Percentiles rank a stretch among this genome's conserved stretches.
Evolutionary conservation across 2,329 filamentous ascomycete genomes (phyloP).

Genomic region (Alternaria sp.): DNA sequence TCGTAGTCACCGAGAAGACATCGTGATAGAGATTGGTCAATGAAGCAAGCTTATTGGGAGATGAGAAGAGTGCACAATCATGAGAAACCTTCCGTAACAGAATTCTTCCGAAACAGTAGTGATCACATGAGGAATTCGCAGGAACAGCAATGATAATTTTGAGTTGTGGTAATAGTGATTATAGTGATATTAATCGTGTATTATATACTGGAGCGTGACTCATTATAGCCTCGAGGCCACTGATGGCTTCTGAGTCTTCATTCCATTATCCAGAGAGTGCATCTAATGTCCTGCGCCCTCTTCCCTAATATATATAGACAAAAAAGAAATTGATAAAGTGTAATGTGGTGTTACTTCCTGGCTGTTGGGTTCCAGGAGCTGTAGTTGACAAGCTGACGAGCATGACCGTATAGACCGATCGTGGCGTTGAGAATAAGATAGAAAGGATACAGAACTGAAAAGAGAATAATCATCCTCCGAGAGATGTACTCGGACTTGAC

Average conservation of each 20-base stretch:
- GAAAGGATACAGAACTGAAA: conserved; percentile 55
- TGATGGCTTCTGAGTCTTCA: background rate
- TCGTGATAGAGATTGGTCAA: background rate
- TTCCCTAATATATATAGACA: conserved; percentile 2
- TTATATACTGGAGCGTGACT: background rate
- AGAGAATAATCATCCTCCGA: conserved; percentile 53
- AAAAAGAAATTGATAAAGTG: background rate
- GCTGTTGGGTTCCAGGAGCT: conserved; percentile 60
- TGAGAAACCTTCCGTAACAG: background rate
- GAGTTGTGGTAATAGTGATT: background rate
- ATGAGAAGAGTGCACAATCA: background rate
- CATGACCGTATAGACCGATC: conserved; percentile 59
- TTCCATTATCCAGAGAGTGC: background rate
- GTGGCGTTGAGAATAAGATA: conserved; percentile 57
- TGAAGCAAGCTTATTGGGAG: background rate
- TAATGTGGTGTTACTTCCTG: conserved; percentile 33
- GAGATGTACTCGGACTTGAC: conserved; percentile 58
- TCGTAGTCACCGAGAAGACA: background rate
- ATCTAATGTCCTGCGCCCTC: background rate
- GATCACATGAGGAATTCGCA: background rate
- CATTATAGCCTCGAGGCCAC: background rate
- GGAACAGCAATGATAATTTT: background rate
- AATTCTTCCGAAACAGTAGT: background rate
- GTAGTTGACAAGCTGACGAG: conserved; percentile 57
- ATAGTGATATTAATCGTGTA: background rate